Conservation (phyloP, 2,329 filamentous ascomycete species). For the Aureobasidium sp. region DNA sequence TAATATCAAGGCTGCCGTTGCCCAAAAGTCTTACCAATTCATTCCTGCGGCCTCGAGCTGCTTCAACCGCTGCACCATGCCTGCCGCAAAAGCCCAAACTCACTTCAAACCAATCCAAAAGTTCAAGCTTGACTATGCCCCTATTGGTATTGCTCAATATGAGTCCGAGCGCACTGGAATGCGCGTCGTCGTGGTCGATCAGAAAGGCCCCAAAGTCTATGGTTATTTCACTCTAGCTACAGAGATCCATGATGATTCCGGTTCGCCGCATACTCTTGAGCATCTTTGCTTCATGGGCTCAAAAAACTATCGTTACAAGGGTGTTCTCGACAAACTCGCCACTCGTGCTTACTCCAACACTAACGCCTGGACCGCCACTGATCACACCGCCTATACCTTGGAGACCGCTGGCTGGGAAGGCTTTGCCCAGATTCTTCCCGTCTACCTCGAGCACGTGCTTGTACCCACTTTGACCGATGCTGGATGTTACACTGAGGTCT, state of each 20-base stretch:
- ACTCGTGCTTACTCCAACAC: conserved; percentile 88
- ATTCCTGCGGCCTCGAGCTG: background rate
- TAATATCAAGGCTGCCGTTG: background rate
- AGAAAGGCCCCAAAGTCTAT: conserved; percentile 87
- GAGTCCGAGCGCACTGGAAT: conserved; percentile 90
- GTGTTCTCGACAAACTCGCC: conserved; percentile 86
- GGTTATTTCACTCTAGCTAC: conserved; percentile 94
- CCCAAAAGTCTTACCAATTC: background rate
- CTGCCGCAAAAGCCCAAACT: conserved; percentile 21
- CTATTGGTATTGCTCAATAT: conserved; percentile 86
- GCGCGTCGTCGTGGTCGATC: conserved; percentile 85
- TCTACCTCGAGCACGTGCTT: conserved; percentile 92
- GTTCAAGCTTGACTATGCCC: conserved; percentile 85
- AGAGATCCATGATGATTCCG: conserved; percentile 95
- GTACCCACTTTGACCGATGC: conserved; percentile 87
- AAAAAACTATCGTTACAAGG: conserved; percentile 88
- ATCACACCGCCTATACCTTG: conserved; percentile 92
- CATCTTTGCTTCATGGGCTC: conserved; percentile 61
- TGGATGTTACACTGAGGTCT: conserved; percentile 89
- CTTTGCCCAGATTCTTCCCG: conserved; percentile 86
- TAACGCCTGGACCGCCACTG: conserved; percentile 94
- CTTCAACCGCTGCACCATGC: background rate
- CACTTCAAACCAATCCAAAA: conserved; percentile 78
- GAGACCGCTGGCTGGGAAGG: conserved; percentile 96
- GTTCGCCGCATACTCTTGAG: conserved; percentile 57